Evolutionary conservation across 2,329 filamentous ascomycete genomes (phyloP).

Genomic region (Colletotrichum cordylinicola): DNA sequence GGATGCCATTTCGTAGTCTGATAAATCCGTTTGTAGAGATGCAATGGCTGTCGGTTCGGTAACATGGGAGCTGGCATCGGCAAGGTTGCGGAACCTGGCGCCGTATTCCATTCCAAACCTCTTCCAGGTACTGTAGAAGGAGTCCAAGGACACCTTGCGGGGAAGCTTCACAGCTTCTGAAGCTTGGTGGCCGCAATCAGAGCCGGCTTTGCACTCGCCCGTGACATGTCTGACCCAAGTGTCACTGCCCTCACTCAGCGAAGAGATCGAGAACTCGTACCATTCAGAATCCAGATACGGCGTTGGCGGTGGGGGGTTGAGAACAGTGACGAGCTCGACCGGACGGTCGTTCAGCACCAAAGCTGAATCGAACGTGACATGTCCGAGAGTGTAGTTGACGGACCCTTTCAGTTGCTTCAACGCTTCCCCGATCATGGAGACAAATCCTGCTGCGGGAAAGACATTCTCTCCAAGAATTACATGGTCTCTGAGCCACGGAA

Average conservation of each 20-base stretch:
- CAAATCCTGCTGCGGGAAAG: slow-evolving; percentile 6
- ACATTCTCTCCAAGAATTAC: not conserved
- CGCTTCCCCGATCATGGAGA: slow-evolving; percentile 16
- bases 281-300: slow-evolving; percentile 29
- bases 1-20: not conserved
- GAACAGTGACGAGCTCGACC: slow-evolving; percentile 35
- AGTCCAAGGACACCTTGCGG: slow-evolving; percentile 24
- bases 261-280: slow-evolving; percentile 37
- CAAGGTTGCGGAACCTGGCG: slow-evolving; percentile 23
- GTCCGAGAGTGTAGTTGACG: slow-evolving; percentile 29
- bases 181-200: not conserved
- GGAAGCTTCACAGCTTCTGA: not conserved
- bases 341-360: slow-evolving; percentile 32
- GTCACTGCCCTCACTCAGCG: slow-evolving; percentile 26
- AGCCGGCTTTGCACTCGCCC: not conserved
- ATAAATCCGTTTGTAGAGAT: not conserved
- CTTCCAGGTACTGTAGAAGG: slow-evolving; percentile 32
- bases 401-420: slow-evolving; percentile 1
- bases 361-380: slow-evolving; percentile 33
- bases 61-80: slow-evolving; percentile 3
- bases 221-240: slow-evolving; percentile 1
- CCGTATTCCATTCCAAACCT: slow-evolving; percentile 36
- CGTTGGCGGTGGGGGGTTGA: slow-evolving; percentile 30
- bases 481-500: slow-evolving; percentile 6
- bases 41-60: not conserved